Evolutionary conservation across 805 yeast species (phyloP).

Genomic region (Hanseniaspora taiwanica): DNA sequence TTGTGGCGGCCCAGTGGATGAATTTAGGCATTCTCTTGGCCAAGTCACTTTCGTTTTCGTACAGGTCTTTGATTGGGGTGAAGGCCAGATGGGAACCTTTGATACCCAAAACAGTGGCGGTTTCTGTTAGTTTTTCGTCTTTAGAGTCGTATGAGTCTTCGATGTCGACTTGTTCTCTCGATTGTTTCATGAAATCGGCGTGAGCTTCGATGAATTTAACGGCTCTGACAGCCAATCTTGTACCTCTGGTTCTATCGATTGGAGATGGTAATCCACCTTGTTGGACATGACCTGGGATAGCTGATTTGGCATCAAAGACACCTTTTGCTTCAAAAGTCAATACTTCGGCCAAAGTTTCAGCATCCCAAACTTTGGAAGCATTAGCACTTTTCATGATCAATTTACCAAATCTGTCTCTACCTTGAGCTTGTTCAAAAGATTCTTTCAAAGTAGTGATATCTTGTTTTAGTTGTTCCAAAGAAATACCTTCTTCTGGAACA

Average conservation of each 20-base stretch:
- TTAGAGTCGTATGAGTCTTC: slow-evolving; percentile 17
- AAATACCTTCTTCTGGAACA: slow-evolving; percentile 61
- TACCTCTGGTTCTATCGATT: slow-evolving; percentile 80
- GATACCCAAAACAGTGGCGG: slow-evolving; percentile 78
- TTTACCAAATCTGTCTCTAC: slow-evolving; percentile 57
- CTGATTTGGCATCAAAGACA: slow-evolving; percentile 80
- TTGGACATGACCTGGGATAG: slow-evolving; percentile 96
- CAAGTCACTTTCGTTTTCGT: slow-evolving; percentile 78
- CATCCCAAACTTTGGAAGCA: slow-evolving; percentile 71
- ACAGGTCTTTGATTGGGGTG: slow-evolving; percentile 60
- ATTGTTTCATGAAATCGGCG: neutral
- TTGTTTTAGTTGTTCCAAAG: slow-evolving; percentile 44
- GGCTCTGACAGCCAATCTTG: slow-evolving; percentile 65
- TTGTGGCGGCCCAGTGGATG: slow-evolving; percentile 67
- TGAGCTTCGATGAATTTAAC: slow-evolving; percentile 50
- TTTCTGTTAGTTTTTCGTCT: slow-evolving; percentile 26
- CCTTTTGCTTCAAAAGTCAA: slow-evolving; percentile 67
- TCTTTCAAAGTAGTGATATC: slow-evolving; percentile 52
- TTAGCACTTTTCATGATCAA: slow-evolving; percentile 53
- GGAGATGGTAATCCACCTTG: slow-evolving; percentile 95
- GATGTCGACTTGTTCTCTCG: slow-evolving; percentile 16
- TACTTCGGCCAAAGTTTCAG: slow-evolving; percentile 70
- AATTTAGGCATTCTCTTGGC: slow-evolving; percentile 75
- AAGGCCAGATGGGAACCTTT: slow-evolving; percentile 64
- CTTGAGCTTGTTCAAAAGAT: slow-evolving; percentile 47